A percentile compares a stretch with the other conserved stretches of the same genome.
phyloP scores from a whole-genome alignment of 495 filamentous ascomycete species.

The Penicillium coffeae region DNA sequence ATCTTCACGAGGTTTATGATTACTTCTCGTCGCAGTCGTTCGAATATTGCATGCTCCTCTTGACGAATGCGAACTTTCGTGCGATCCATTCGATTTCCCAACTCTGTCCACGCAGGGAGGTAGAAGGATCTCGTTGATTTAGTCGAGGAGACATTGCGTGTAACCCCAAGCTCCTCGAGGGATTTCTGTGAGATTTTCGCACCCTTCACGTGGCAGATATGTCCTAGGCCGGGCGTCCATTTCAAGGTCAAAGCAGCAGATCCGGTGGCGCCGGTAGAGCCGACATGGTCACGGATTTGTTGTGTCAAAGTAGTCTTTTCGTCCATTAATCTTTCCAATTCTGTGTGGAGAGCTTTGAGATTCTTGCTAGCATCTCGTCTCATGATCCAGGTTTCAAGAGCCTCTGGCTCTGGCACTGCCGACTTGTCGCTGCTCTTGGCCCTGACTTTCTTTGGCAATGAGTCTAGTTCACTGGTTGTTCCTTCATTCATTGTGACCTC shows the following conservation, averaged over 20 bases:
- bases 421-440: conserved; percentile 29
- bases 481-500: conserved; percentile 61
- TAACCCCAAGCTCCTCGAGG: conserved; percentile 41
- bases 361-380: conserved; percentile 61
- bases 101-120: conserved; percentile 72
- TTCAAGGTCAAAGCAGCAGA: conserved; percentile 62
- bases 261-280: conserved; percentile 42
- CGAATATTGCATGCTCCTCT: conserved; percentile 76
- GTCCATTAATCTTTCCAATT: conserved; percentile 53
- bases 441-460: conserved; percentile 43
- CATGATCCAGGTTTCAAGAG: conserved; percentile 80
- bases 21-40: conserved; percentile 65
- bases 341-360: conserved; percentile 62
- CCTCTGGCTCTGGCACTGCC: conserved; percentile 22
- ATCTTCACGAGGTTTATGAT: conserved; percentile 75
- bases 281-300: conserved; percentile 52
- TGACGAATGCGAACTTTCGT: conserved; percentile 67
- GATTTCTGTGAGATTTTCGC: conserved; percentile 56
- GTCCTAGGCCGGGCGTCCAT: conserved; percentile 79
- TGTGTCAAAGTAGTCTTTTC: conserved; percentile 59
- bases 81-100: conserved; percentile 72
- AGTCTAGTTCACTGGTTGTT: conserved; percentile 39
- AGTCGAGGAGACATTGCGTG: conserved; percentile 66
- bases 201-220: conserved; percentile 88
- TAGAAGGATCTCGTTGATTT: conserved; percentile 85